Evolutionary conservation across 768 basidiomycete species (phyloP).

Genomic region (Amyloporia xantha): DNA sequence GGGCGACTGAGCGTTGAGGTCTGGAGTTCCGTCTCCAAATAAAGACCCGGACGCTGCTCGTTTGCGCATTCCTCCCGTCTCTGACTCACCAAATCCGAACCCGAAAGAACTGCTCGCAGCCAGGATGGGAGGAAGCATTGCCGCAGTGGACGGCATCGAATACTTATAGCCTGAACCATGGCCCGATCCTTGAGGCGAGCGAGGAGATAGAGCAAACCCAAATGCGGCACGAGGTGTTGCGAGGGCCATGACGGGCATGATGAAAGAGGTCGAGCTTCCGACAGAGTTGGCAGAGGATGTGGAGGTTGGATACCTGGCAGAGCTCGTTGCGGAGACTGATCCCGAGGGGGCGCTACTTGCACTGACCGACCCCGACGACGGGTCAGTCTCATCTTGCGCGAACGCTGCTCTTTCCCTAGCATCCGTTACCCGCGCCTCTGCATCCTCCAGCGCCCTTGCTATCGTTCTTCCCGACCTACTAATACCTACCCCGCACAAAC

Average conservation of each 20-base stretch:
- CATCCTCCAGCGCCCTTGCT: constrained; percentile 6
- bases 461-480: constrained; percentile 6
- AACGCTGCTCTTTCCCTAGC: constrained; percentile 1
- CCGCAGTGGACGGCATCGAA: neutral
- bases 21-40: neutral
- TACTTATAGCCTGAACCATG: neutral
- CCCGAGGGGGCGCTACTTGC: no score
- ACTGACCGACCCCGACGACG: no score
- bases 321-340: no score
- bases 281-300: neutral
- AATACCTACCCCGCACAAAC: constrained; percentile 4
- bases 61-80: neutral
- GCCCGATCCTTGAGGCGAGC: neutral
- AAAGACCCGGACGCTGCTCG: neutral
- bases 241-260: constrained; percentile 10
- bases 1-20: constrained; percentile 1
- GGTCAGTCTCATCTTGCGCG: no score
- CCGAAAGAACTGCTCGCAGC: neutral
- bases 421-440: constrained; percentile 4
- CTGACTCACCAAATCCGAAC: neutral
- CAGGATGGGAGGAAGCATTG: neutral
- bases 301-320: neutral
- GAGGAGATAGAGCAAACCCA: neutral
- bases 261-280: neutral
- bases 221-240: neutral